phyloP scores from a whole-genome alignment of 257 asterid genomes.

The Lithospermum erythrorhizon region DNA sequence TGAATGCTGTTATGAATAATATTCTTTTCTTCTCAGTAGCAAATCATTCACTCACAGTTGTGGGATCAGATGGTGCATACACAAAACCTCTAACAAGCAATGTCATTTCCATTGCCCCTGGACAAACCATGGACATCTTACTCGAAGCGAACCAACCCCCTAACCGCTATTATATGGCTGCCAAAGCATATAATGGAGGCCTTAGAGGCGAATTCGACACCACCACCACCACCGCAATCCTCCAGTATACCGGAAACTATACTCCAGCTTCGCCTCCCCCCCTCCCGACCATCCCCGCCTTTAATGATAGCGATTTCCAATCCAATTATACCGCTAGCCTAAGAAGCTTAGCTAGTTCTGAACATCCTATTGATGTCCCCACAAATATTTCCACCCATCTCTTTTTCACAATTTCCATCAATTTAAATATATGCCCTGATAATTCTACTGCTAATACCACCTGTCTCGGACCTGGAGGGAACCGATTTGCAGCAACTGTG shows the following conservation, averaged over 20 bases:
- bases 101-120: background rate
- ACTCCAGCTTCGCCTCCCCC: background rate
- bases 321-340: slow-evolving; percentile 9
- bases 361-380: slow-evolving; percentile 21
- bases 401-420: slow-evolving; percentile 12
- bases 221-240: slow-evolving; percentile 15
- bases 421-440: slow-evolving; percentile 11
- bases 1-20: background rate
- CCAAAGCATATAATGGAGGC: slow-evolving; percentile 4
- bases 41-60: background rate
- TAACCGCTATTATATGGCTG: slow-evolving; percentile 15
- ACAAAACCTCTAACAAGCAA: background rate
- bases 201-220: background rate
- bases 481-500: background rate
- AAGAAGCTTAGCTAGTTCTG: slow-evolving; percentile 13
- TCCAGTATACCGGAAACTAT: slow-evolving; percentile 2
- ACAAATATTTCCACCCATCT: background rate
- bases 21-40: background rate
- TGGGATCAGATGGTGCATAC: background rate
- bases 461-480: slow-evolving; percentile 13
- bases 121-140: background rate
- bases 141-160: slow-evolving; percentile 9
- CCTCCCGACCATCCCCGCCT: slow-evolving; percentile 12
- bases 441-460: background rate
- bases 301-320: background rate